Evolutionary conservation across 129 eudicot genomes (phyloP), one percentile per base, ranked within the genome.

Genomic region (Flaveria bidentis): DNA sequence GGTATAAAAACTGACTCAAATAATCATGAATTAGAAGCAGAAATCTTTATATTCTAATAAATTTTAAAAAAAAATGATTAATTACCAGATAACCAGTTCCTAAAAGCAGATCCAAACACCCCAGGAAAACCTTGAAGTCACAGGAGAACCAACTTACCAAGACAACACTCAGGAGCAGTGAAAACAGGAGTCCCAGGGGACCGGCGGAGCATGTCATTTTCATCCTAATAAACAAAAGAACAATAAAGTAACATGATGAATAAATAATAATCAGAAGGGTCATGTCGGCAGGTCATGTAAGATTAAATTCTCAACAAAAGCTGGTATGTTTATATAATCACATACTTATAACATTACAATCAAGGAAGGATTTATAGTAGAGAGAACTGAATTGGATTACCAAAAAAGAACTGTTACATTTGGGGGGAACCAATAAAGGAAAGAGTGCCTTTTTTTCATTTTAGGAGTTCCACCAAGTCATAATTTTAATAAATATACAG

Each of bases 161-260:
- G 77, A 78, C 98, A 94, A 84, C 98, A 94, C 73, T 94, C 98
- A 2, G 98, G 98, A 80, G 98, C 98, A 62, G 98, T 91, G 51
- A 94, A 89, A 53, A 91, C 98, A 69, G 98, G 98, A 70, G 97
- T 94, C 64, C 98, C 98, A 67, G 98, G 98, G 72, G 98, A 91
- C 65, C 98, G 97, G 17, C 98, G 91, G 75, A 94, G 93, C 84
- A 84, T 90, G 74, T 94, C 98, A 56, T 91, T 91, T 72, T 85
- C 93, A 80, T 86, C 93, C 98, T 94, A 71, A 66, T 76, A 77
- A 18, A 74, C 50, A 66, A 71, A 57, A 60, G 73, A 73, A 22
- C 23, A 17, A 39, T 20, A 69, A 36, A 2, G 60, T 45, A 69
- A n/a, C 12, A 46, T 45, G 18, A 57, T 14, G 33, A 52, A 15